Conservation (phyloP, 2,329 filamentous ascomycete genomes). For the Penicillium polonicum region DNA sequence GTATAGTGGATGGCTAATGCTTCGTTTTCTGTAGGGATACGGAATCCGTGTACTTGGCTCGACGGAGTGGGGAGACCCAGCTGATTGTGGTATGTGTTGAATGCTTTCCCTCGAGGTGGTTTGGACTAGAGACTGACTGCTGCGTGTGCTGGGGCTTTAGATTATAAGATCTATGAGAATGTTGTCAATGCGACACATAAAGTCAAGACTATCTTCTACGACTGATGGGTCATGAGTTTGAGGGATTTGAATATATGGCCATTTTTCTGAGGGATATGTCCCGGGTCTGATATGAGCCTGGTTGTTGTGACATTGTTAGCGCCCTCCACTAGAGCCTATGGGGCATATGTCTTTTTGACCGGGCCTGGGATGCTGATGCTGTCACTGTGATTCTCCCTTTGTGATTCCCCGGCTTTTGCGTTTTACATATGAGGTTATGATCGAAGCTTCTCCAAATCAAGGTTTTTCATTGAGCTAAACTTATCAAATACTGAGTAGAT, state of each 20-base stretch:
- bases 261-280: background rate
- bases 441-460: background rate
- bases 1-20: background rate
- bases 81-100: constrained; percentile 37
- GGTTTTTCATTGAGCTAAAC: background rate
- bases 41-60: constrained; percentile 44
- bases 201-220: constrained; percentile 76
- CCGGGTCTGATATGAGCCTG: background rate
- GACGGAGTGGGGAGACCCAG: constrained; percentile 45
- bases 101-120: background rate
- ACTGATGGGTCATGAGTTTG: constrained; percentile 9
- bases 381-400: background rate
- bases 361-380: background rate
- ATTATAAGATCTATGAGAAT: constrained; percentile 71
- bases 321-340: background rate
- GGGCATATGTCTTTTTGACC: background rate
- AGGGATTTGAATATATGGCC: background rate
- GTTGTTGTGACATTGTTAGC: background rate
- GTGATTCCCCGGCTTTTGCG: constrained; percentile 7
- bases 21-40: constrained; percentile 29
- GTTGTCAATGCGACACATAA: constrained; percentile 85
- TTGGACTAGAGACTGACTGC: background rate
- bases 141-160: constrained; percentile 44
- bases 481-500: background rate
- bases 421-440: constrained; percentile 11